These are phyloP conservation scores for Xenosphaeropsis pyriputrescens DNA, from an alignment of 2,329 filamentous ascomycete species.

Conservation along the genomic window DNA sequence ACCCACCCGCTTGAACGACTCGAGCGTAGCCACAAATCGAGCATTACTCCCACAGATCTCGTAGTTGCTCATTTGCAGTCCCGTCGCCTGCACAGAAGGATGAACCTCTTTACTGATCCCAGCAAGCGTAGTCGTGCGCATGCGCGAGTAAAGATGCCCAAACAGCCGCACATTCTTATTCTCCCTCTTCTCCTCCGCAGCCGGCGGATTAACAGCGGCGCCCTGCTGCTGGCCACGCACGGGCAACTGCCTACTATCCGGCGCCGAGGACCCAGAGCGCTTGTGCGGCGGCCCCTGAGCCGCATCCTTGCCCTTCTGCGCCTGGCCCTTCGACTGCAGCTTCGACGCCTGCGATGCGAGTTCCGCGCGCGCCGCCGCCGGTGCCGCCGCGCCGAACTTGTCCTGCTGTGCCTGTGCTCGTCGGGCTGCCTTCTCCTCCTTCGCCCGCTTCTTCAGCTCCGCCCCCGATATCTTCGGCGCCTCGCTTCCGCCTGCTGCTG, in stretches of 20 bases:
- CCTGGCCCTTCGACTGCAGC: constrained; percentile 9
- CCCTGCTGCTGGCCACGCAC: constrained; percentile 11
- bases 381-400: constrained; percentile 21
- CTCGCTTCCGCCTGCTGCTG: constrained; percentile 9
- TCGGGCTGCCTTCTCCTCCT: constrained; percentile 82
- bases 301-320: constrained; percentile 21
- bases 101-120: constrained; percentile 61
- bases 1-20: constrained; percentile 75
- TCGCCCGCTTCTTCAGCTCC: constrained; percentile 75
- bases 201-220: constrained; percentile 17
- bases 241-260: constrained; percentile 11
- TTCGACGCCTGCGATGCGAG: constrained; percentile 14
- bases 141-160: constrained; percentile 69
- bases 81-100: constrained; percentile 69
- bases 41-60: constrained; percentile 80
- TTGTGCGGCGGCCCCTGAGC: constrained; percentile 17
- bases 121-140: constrained; percentile 47
- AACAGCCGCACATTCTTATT: constrained; percentile 63
- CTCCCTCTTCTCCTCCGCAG: constrained; percentile 36
- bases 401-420: constrained; percentile 56
- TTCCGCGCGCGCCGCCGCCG: constrained; percentile 8
- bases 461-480: constrained; percentile 51
- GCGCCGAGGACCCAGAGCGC: constrained; percentile 14
- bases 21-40: constrained; percentile 71
- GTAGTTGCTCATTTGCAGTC: constrained; percentile 73